phyloP scores from a whole-genome alignment of 192 early-diverging fungal genomes.

The Diversispora eburnea region DNA sequence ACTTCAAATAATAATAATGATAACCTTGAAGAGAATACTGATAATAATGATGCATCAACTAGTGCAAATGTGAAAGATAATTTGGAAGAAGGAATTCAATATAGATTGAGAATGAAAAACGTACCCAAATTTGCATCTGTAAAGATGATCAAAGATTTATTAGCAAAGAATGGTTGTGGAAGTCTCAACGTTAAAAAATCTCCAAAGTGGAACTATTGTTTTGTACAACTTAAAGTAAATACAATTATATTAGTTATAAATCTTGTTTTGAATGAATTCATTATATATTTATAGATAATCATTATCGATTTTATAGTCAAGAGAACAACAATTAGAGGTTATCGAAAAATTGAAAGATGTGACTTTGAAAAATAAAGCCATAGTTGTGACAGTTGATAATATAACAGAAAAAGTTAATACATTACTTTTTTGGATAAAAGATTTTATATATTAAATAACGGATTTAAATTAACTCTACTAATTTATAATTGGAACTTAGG shows the following conservation, averaged over 20 bases:
- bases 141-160: slow-evolving; percentile 7
- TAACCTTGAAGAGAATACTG: no score
- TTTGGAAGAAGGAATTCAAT: background rate
- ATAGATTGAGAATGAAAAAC: background rate
- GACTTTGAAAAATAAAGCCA: slow-evolving; percentile 7
- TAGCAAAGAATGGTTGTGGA: background rate
- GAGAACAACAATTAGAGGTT: background rate
- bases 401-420: slow-evolving; percentile 8
- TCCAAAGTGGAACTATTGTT: slow-evolving; percentile 7
- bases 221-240: background rate
- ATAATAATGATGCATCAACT: no score
- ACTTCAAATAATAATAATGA: no score
- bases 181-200: background rate
- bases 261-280: no score
- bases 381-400: background rate
- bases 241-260: background rate
- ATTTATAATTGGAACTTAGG: background rate
- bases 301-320: background rate
- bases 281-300: no score
- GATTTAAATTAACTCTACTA: background rate
- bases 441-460: background rate
- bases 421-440: background rate
- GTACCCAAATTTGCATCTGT: slow-evolving; percentile 3
- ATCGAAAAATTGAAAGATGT: slow-evolving; percentile 10
- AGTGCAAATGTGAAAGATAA: no score